These are phyloP conservation scores for Globisporangium lucens DNA, from an alignment of 352 stramenopile genomes.

Conservation along the genomic window DNA sequence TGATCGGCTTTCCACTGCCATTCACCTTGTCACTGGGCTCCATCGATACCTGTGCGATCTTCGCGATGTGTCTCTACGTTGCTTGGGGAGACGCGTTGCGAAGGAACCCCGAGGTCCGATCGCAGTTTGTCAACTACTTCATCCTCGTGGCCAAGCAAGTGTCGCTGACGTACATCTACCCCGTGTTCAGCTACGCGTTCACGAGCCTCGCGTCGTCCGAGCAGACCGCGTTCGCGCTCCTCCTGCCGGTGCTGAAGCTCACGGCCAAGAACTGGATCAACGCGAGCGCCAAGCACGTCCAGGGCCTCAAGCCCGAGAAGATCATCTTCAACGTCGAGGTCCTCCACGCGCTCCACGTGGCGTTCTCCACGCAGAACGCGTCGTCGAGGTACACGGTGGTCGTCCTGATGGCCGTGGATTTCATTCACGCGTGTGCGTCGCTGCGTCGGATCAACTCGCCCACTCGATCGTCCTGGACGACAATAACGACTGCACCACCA, in stretches of 20 bases:
- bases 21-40: conserved; percentile 21
- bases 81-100: conserved; percentile 4
- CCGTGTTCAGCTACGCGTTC: conserved; percentile 28
- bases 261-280: background rate
- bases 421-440: conserved; percentile 28
- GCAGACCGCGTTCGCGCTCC: conserved; percentile 21
- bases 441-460: conserved; percentile 24
- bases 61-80: conserved; percentile 1
- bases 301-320: conserved; percentile 32
- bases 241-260: conserved; percentile 32
- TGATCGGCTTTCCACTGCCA: conserved; percentile 28
- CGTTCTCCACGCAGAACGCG: conserved; percentile 30
- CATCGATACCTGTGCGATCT: background rate
- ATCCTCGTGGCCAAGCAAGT: conserved; percentile 13
- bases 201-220: conserved; percentile 2
- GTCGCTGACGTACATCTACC: conserved; percentile 24
- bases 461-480: background rate
- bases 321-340: conserved; percentile 54
- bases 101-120: background rate
- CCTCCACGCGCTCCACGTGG: conserved; percentile 44
- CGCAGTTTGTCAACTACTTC: conserved; percentile 6
- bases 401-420: conserved; percentile 29
- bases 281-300: background rate
- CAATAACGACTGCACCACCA: background rate
- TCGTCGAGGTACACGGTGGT: conserved; percentile 24